These are phyloP conservation scores for Anacardium occidentale DNA, from an alignment of 345 rosid genomes.

Conservation along the genomic window DNA sequence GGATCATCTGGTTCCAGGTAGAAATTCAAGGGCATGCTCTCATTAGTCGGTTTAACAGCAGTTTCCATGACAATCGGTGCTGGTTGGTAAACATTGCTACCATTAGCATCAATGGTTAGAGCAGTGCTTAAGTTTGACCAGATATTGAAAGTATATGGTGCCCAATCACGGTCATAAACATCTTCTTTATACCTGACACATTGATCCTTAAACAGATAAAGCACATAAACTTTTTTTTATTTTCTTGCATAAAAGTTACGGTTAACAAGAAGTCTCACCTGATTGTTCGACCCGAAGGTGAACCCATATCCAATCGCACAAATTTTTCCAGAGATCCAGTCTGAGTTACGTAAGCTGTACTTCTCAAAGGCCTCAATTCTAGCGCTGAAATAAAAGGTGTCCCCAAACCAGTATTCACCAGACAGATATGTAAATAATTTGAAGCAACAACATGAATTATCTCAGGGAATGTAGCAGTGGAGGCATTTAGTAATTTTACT, in stretches of 20 bases:
- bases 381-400: slow-evolving; percentile 25
- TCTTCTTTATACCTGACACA: background rate
- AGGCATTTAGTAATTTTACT: slow-evolving; percentile 22
- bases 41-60: slow-evolving; percentile 8
- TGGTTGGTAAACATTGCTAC: background rate
- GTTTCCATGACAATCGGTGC: slow-evolving; percentile 18
- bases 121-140: background rate
- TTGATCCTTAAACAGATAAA: background rate
- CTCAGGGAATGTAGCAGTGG: slow-evolving; percentile 6
- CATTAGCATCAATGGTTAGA: background rate
- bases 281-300: background rate
- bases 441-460: slow-evolving; percentile 36
- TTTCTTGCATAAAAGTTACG: background rate
- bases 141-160: background rate
- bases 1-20: background rate
- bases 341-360: background rate
- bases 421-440: slow-evolving; percentile 33
- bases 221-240: background rate
- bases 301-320: slow-evolving; percentile 1
- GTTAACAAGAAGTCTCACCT: slow-evolving; percentile 10
- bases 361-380: slow-evolving; percentile 13
- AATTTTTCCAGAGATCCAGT: background rate
- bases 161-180: background rate
- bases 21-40: background rate
- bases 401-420: slow-evolving; percentile 16